Percentiles rank a stretch among this genome's conserved stretches.
phyloP scores from a whole-genome alignment of 73 alveolate genomes.

The Breviolum minutum region DNA sequence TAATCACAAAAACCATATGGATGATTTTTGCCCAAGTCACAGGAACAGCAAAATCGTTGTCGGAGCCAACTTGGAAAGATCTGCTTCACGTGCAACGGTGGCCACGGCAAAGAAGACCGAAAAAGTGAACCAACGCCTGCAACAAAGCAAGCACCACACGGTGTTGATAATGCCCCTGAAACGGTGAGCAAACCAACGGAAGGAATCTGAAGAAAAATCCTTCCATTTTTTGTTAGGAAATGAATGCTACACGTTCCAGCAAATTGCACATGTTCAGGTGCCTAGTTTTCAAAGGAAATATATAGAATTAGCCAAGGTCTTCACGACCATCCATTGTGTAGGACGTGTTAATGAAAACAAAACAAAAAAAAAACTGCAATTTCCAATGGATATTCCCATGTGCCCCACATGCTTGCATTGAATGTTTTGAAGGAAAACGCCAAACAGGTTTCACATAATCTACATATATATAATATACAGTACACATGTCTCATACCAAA shows the following conservation, averaged over 20 bases:
- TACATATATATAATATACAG: too few relatives aligned
- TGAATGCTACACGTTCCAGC: too few relatives aligned
- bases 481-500: background rate
- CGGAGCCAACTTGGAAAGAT: background rate
- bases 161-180: too few relatives aligned
- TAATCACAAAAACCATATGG: background rate
- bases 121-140: constrained; percentile 45
- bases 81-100: constrained; percentile 64
- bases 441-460: background rate
- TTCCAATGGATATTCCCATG: too few relatives aligned
- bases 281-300: too few relatives aligned
- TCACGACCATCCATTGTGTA: too few relatives aligned
- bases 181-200: background rate
- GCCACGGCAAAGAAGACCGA: constrained; percentile 53
- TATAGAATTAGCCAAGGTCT: too few relatives aligned
- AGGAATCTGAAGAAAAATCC: background rate
- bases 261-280: too few relatives aligned
- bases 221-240: too few relatives aligned
- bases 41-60: background rate
- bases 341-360: too few relatives aligned
- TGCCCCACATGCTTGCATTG: too few relatives aligned
- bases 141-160: background rate
- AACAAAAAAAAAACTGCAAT: too few relatives aligned
- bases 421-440: background rate
- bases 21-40: background rate